phyloP scores from a whole-genome alignment of 2,329 filamentous ascomycete genomes.

The Botrytis byssoidea region DNA sequence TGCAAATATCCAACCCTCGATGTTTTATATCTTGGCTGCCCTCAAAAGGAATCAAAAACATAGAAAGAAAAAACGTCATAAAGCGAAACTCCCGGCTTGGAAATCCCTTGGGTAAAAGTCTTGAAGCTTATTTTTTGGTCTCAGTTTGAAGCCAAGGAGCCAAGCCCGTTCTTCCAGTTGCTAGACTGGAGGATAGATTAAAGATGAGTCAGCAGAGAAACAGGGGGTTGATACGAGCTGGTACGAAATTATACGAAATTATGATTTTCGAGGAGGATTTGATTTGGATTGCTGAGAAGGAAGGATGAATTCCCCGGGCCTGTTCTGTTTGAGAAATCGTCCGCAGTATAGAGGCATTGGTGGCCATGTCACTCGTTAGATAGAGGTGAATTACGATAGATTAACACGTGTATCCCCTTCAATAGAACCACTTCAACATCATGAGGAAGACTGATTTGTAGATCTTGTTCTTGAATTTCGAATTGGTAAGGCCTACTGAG shows the following conservation, averaged over 20 bases:
- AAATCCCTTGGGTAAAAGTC: neutral
- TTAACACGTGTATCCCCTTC: neutral
- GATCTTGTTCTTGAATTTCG: neutral
- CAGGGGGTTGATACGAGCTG: neutral
- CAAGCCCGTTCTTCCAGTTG: slow-evolving; percentile 14
- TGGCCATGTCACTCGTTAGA: neutral
- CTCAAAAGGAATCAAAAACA: neutral
- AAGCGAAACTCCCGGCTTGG: neutral
- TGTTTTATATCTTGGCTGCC: neutral
- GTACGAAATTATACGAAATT: neutral
- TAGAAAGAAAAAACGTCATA: neutral
- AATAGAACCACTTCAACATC: neutral
- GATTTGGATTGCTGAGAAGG: neutral
- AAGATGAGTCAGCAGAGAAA: neutral
- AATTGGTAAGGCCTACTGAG: neutral
- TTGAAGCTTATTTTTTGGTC: neutral
- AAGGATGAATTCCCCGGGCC: neutral
- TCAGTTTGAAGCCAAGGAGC: neutral
- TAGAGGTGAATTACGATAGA: neutral
- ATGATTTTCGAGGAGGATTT: neutral
- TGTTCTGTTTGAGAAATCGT: too few relatives aligned
- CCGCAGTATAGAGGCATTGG: neutral
- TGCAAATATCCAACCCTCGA: neutral
- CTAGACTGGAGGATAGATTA: neutral
- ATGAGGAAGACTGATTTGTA: neutral